Base-by-base conservation (phyloP, 768 basidiomycete genomes). In the Thelephora ganbajun region DNA sequence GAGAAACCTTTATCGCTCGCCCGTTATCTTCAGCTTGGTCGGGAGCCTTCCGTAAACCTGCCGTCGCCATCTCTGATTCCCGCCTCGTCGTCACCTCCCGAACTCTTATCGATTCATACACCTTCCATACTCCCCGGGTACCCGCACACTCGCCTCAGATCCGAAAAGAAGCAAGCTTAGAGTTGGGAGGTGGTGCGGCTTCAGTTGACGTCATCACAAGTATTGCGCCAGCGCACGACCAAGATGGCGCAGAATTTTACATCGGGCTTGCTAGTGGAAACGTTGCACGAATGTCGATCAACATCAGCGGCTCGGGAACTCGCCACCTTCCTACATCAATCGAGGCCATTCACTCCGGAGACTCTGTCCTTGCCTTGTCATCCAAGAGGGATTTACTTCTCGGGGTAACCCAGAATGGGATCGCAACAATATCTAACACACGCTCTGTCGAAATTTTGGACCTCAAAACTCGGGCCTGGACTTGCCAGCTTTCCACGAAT, bases 61-160 rank as follows among this genome's bases (percentile, higher is more conserved):
- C 68, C 11, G 57, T 86, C 34, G 73, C 78, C 22, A 67, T 79
- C 48, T 79, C 69, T 47, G 47, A 62, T 14, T 73, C 73, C 22
- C 66, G 77, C 6, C 63, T 87, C 1, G 50, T 83, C 34, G 72
- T 85, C 37, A 80, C 76, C 12, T 76, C 80, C 5, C 82, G 80
- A 11, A 64, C 63, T 51, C 56, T 58, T 18, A 60, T 87, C n/a
- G 70, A 75, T 52, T 76, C 72, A 6, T 86, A 81, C 56, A 61
- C 52, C 14, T 76, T 85, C 51, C 65, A 61, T 2, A 23, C 50
- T 12, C 54, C 52, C 16, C 37, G 35, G 7, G 33, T 33, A 13
- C 33, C 44, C 26, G 45, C 52, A 2, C 42, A 37, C 18, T 45
- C 59, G 1, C 55, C 60, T 1, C 49, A 52, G 34, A 53, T 62